phyloP scores from a whole-genome alignment of 495 filamentous ascomycete genomes.

The Halenospora varia region DNA sequence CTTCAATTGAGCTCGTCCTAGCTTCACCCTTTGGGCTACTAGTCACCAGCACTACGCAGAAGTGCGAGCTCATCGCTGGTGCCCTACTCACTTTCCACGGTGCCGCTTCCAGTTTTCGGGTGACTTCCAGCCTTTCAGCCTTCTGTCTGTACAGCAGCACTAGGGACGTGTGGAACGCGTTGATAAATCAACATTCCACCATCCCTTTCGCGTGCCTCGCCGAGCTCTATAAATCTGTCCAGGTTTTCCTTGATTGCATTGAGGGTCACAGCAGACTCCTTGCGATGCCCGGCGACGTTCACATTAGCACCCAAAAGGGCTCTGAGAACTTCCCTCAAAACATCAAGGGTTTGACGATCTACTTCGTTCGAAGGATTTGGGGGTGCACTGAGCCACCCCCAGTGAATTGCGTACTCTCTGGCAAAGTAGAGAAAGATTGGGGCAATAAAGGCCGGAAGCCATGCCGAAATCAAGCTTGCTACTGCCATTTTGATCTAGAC shows the following conservation, averaged over 20 bases:
- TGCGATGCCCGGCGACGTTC: conserved; percentile 1
- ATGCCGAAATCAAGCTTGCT: conserved; percentile 1
- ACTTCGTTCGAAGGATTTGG: background rate
- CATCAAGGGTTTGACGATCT: background rate
- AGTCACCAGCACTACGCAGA: conserved; percentile 11
- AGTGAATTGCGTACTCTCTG: conserved; percentile 10
- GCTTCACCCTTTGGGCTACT: conserved; percentile 10
- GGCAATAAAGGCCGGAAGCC: conserved; percentile 3
- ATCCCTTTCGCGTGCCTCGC: conserved; percentile 8
- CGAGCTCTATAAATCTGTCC: conserved; percentile 8
- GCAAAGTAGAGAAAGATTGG: conserved; percentile 2
- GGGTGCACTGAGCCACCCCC: conserved; percentile 4
- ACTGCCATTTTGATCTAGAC: conserved; percentile 4
- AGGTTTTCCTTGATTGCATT: conserved; percentile 2
- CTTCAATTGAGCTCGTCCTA: conserved; percentile 8
- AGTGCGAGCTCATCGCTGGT: conserved; percentile 10
- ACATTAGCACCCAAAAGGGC: conserved; percentile 2
- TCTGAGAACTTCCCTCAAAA: conserved; percentile 1
- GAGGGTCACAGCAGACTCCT: conserved; percentile 2
- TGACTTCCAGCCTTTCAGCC: conserved; percentile 7
- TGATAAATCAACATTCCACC: conserved; percentile 15
- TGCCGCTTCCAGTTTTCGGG: conserved; percentile 6
- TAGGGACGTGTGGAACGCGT: conserved; percentile 8
- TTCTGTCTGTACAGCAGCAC: conserved; percentile 9
- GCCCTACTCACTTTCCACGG: conserved; percentile 6